Evolutionary conservation across 306 rosid genomes (phyloP).

Genomic region (Urtica urens): DNA sequence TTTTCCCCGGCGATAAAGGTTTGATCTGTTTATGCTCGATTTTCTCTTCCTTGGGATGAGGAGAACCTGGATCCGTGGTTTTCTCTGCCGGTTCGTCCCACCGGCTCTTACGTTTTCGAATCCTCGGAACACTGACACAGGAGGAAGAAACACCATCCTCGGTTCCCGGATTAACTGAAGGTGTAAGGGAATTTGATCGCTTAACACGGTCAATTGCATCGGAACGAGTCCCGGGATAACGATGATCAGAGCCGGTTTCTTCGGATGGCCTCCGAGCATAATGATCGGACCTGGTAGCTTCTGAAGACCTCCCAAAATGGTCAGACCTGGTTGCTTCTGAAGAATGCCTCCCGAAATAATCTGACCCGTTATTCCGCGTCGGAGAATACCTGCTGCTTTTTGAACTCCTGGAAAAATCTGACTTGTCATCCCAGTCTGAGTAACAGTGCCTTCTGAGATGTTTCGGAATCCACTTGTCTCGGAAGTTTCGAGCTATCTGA

Average conservation of each 20-base stretch:
- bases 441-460: slow-evolving; percentile 39
- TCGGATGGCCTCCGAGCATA: slow-evolving; percentile 47
- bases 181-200: slow-evolving; percentile 29
- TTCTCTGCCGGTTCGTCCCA: slow-evolving; percentile 93
- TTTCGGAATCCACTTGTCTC: slow-evolving; percentile 87
- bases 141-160: slow-evolving; percentile 40
- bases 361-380: slow-evolving; percentile 21
- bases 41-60: slow-evolving; percentile 33
- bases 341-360: slow-evolving; percentile 42
- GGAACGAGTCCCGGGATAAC: slow-evolving; percentile 36
- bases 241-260: slow-evolving; percentile 46
- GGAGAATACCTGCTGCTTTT: slow-evolving; percentile 41
- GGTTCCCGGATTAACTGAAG: slow-evolving; percentile 29
- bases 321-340: slow-evolving; percentile 49
- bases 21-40: slow-evolving; percentile 21
- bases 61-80: slow-evolving; percentile 20
- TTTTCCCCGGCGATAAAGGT: slow-evolving; percentile 13
- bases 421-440: slow-evolving; percentile 57
- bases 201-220: slow-evolving; percentile 48
- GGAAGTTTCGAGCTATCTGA: slow-evolving; percentile 91
- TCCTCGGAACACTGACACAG: slow-evolving; percentile 29
- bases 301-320: no score
- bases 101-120: slow-evolving; percentile 89
- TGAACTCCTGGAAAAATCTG: slow-evolving; percentile 49
- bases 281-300: no score